Conservation (phyloP, 2,329 filamentous ascomycete genomes). For the Fusarium cicatricum region DNA sequence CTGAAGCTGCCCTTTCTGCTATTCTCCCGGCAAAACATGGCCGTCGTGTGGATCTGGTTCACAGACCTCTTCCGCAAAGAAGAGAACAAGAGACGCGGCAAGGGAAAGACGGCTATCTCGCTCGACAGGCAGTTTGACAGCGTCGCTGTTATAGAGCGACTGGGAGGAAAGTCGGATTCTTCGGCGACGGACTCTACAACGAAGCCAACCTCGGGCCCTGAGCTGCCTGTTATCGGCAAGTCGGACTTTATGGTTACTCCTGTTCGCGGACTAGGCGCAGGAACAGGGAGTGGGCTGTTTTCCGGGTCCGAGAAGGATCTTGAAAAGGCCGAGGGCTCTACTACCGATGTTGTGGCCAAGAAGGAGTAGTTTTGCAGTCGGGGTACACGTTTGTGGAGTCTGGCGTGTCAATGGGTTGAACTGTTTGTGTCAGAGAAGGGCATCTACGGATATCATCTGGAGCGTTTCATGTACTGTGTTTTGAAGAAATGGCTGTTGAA, state of each 20-base stretch:
- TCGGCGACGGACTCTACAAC: neutral
- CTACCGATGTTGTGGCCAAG: neutral
- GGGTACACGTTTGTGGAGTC: no score
- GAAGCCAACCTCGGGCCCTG: neutral
- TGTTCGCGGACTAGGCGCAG: no score
- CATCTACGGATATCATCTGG: no score
- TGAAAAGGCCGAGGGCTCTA: neutral
- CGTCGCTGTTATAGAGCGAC: conserved; percentile 2
- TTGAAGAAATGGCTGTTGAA: no score
- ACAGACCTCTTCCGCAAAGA: conserved; percentile 27
- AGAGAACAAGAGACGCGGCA: conserved; percentile 5
- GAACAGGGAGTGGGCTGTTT: no score
- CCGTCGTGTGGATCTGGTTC: conserved; percentile 5
- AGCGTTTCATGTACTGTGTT: no score
- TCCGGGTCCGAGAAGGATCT: neutral
- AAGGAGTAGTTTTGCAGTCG: neutral
- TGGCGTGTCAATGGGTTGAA: no score
- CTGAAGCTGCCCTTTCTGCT: conserved; percentile 5
- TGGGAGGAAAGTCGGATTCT: conserved; percentile 4
- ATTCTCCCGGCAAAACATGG: conserved; percentile 7
- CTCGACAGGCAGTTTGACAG: conserved; percentile 2
- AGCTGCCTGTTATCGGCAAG: neutral
- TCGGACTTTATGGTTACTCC: neutral
- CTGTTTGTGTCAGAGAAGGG: no score
- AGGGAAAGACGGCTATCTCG: neutral